Base-by-base conservation (phyloP, 192 early-diverging fungal species). In the Backusella australiensis region DNA sequence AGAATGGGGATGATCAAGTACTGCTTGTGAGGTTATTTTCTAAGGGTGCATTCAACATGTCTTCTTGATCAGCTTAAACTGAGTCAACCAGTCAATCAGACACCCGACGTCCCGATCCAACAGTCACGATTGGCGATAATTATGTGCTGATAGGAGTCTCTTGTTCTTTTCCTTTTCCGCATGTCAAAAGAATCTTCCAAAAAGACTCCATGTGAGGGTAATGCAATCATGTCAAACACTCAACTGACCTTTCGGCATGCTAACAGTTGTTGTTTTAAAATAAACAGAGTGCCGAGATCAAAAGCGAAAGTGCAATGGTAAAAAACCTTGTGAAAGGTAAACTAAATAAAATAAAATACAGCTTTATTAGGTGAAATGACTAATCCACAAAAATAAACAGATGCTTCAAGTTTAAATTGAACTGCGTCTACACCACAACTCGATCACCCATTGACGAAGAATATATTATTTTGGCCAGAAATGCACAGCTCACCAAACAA, bases 241-340 rank as follows among this genome's bases (percentile, higher is more conserved):
- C 2, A 56, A 56, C 19, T 11, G n/a, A 9, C 21, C n/a, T 56
- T 9, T n/a, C n/a, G 21, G 8, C 8, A 23, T 21, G n/a, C 21
- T 56, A 21, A 56, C n/a, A 9, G 6, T 56, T 56, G 21, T 9
- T 56, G 19, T n/a, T 38, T 35, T 34, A 19, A 19, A 34, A 15
- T 38, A 41, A 69, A 69, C 39, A 72, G 71, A 72, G 42, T 72
- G 71, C 39, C 71, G 71, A 53, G 71, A 72, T 52, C 71, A 72
- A 52, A 72, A 72, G 15, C 12, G 71, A 72, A 44, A 53, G 17
- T 72, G 71, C 23, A 72, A 53, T 53, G 26, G 46, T 21, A 42
- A 72, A 44, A 44, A 42, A 21, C 71, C 71, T 5, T 72, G 71
- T 52, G 42, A 72, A 52, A 72, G 71, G 71, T 72, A 71, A 39